Conservation (phyloP, 306 rosid species). For the Cercis canadensis region DNA sequence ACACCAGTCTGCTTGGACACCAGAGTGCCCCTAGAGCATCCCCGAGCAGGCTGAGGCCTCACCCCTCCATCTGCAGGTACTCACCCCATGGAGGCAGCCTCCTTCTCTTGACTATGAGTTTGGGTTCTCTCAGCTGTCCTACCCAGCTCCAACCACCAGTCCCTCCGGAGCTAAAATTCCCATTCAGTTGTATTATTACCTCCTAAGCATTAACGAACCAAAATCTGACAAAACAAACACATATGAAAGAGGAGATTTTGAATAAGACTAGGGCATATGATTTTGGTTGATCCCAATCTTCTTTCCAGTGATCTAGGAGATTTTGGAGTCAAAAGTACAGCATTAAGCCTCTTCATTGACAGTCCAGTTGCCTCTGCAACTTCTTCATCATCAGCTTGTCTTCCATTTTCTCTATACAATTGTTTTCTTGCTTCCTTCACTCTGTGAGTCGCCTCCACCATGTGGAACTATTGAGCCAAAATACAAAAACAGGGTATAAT, state of each 20-base stretch:
- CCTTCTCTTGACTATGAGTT: too few relatives aligned
- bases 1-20: too few relatives aligned
- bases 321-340: constrained; percentile 88
- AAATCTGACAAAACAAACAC: too few relatives aligned
- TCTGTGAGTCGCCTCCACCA: constrained; percentile 93
- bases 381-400: constrained; percentile 79
- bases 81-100: too few relatives aligned
- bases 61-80: too few relatives aligned
- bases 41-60: too few relatives aligned
- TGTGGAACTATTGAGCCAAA: constrained; percentile 74
- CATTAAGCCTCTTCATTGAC: constrained; percentile 87
- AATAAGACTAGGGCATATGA: constrained; percentile 62
- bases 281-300: constrained; percentile 83
- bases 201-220: too few relatives aligned
- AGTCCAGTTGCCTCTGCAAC: constrained; percentile 87
- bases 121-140: too few relatives aligned
- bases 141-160: too few relatives aligned
- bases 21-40: too few relatives aligned
- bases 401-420: constrained; percentile 74
- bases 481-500: constrained; percentile 16
- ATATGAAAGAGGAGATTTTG: constrained; percentile 5
- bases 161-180: too few relatives aligned
- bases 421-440: constrained; percentile 91
- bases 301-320: constrained; percentile 90
- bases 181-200: too few relatives aligned